Evolutionary conservation across 2,329 filamentous ascomycete genomes (phyloP), one percentile per base, ranked within the genome.

Genomic region (Sclerotinia spermophila): DNA sequence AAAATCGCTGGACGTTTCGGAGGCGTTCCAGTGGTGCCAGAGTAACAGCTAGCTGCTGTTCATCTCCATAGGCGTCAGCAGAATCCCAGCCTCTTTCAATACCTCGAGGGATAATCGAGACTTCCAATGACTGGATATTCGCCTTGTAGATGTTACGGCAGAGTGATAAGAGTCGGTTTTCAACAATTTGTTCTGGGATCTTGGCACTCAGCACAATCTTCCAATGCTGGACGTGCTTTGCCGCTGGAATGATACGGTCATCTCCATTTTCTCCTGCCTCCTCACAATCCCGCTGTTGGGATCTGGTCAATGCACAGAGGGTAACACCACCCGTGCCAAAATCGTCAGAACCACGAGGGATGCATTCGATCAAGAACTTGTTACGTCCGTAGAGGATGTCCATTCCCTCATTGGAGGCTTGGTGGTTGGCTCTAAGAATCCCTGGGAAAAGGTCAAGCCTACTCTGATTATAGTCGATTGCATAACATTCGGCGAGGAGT

Each of bases 171-270:
- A 60, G 38, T 0, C 58, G 38, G 19, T 42, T 60, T 0, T 30
- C 7, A n/a, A 8, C 4, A 33, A 30, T 19, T 1, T 17, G 2
- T 2, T 2, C 2, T 2, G n/a, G 6, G 2, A 17, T 3, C 0
- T 7, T 60, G 7, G 38, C 58, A 8, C 58, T 60, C 38, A 60
- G 2, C 3, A 42, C 38, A 21, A 44, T 17, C 4, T 44, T 61
- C 58, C 58, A 61, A 17, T 61, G 38, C n/a, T 30, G 58, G 1
- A 60, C 58, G 27, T 60, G 11, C n/a, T 42, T 44, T 44, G 58
- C 58, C 1, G 58, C 38, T 21, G 58, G n/a, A 19, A 60, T 60
- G 15, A 60, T 30, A 15, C 24, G 5, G 3, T 42, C 1, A 7
- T 60, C 38, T 15, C 5, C 24, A 42, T n/a, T 7, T 27, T 1